Percentiles rank a stretch among this genome's conserved stretches.
phyloP scores from a whole-genome alignment of 495 filamentous ascomycete genomes.

The Massariosphaeria phaeospora region DNA sequence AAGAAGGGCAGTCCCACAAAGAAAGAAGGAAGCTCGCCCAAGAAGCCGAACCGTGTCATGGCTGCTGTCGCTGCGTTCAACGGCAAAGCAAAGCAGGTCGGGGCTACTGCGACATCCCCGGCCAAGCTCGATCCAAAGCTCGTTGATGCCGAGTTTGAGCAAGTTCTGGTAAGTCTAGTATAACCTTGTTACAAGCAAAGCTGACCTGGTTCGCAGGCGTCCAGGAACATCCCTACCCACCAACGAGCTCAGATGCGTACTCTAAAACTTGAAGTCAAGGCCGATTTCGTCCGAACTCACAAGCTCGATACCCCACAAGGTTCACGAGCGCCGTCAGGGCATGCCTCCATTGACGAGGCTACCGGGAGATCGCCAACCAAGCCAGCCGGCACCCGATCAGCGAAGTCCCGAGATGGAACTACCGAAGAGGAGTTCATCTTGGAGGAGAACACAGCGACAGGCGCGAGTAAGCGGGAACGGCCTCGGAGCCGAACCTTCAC shows the following conservation, averaged over 20 bases:
- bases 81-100: slow-evolving; percentile 39
- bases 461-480: slow-evolving; percentile 40
- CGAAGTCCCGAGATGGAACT: slow-evolving; percentile 14
- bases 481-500: slow-evolving; percentile 75
- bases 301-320: slow-evolving; percentile 54
- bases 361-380: slow-evolving; percentile 44
- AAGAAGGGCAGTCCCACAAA: slow-evolving; percentile 37
- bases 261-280: slow-evolving; percentile 82
- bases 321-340: slow-evolving; percentile 31
- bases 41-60: slow-evolving; percentile 51
- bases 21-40: slow-evolving; percentile 39
- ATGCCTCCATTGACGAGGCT: slow-evolving; percentile 25
- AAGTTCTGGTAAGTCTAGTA: slow-evolving; percentile 49
- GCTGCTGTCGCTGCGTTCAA: slow-evolving; percentile 62
- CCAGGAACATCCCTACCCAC: slow-evolving; percentile 86
- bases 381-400: slow-evolving; percentile 28
- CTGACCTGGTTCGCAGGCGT: slow-evolving; percentile 46
- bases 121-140: slow-evolving; percentile 42
- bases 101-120: slow-evolving; percentile 22
- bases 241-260: slow-evolving; percentile 91
- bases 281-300: slow-evolving; percentile 88
- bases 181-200: background rate
- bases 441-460: slow-evolving; percentile 6
- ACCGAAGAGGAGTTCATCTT: slow-evolving; percentile 5
- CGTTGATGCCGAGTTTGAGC: slow-evolving; percentile 53